These are phyloP conservation scores for Polyporus arcularius DNA, from an alignment of 768 basidiomycete genomes.

Conservation along the genomic window DNA sequence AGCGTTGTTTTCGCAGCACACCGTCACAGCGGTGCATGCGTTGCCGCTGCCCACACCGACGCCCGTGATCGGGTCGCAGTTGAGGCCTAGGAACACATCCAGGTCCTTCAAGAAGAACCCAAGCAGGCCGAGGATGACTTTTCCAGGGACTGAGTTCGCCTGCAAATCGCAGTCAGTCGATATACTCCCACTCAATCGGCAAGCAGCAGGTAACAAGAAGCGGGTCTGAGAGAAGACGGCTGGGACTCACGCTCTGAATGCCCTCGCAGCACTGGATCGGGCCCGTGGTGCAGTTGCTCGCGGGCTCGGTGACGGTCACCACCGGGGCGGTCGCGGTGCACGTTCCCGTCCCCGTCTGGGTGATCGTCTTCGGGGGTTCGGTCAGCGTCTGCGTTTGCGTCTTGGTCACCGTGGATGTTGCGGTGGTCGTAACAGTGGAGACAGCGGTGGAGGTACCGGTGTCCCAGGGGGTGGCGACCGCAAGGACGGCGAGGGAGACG, in stretches of 20 bases:
- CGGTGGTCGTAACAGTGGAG: background rate
- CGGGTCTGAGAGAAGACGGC: too few species aligned
- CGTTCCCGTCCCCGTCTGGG: background rate
- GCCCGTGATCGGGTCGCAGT: constrained; percentile 22
- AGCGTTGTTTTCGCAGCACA: constrained; percentile 15
- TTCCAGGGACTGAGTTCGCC: background rate
- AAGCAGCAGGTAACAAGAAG: background rate
- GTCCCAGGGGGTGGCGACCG: background rate
- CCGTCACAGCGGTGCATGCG: constrained; percentile 10
- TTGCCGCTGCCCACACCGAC: constrained; percentile 12
- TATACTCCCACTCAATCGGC: background rate
- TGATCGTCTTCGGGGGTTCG: too few species aligned
- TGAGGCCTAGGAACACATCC: constrained; percentile 19
- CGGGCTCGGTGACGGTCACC: background rate
- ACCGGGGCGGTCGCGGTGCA: background rate
- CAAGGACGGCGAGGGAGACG: background rate
- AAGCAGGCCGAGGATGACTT: constrained; percentile 13
- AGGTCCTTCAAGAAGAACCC: constrained; percentile 22
- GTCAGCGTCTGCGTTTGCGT: background rate
- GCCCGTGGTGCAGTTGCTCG: constrained; percentile 16
- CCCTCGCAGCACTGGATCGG: constrained; percentile 16
- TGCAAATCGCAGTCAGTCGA: background rate
- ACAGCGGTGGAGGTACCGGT: background rate
- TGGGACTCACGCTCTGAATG: constrained; percentile 2
- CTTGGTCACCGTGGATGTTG: background rate